These are phyloP conservation scores for Elsinoe batatas DNA, from an alignment of 2,329 filamentous ascomycete species.

Conservation along the genomic window DNA sequence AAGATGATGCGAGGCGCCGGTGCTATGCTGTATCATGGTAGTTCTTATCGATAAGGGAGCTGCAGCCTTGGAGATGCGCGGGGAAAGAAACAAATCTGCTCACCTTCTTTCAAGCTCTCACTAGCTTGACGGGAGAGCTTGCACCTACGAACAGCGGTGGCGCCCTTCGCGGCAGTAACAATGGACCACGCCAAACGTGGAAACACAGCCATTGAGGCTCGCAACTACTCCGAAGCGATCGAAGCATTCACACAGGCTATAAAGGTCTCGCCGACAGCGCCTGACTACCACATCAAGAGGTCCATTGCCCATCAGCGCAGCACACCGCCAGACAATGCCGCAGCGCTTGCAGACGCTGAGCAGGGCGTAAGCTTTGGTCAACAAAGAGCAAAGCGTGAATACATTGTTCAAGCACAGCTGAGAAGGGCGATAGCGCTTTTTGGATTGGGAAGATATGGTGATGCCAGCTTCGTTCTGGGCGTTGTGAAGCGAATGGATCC, in stretches of 20 bases:
- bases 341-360: constrained; percentile 38
- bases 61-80: not conserved
- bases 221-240: constrained; percentile 60
- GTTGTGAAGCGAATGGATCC: constrained; percentile 44
- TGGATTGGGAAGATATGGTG: constrained; percentile 59
- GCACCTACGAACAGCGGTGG: too few relatives aligned
- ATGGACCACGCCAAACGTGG: constrained; percentile 18
- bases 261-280: constrained; percentile 51
- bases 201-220: constrained; percentile 44
- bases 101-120: not conserved
- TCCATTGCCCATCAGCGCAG: constrained; percentile 66
- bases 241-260: constrained; percentile 58
- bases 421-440: constrained; percentile 66
- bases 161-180: too few relatives aligned
- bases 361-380: constrained; percentile 54
- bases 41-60: constrained; percentile 8
- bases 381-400: constrained; percentile 61
- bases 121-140: too few relatives aligned
- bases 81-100: not conserved
- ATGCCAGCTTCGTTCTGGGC: constrained; percentile 63
- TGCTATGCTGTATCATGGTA: not conserved
- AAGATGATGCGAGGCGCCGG: too few relatives aligned
- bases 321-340: constrained; percentile 37
- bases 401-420: constrained; percentile 73
- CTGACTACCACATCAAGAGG: constrained; percentile 71